phyloP scores from a whole-genome alignment of 208 protist genomes.

The Acanthamoeba triangularis region DNA sequence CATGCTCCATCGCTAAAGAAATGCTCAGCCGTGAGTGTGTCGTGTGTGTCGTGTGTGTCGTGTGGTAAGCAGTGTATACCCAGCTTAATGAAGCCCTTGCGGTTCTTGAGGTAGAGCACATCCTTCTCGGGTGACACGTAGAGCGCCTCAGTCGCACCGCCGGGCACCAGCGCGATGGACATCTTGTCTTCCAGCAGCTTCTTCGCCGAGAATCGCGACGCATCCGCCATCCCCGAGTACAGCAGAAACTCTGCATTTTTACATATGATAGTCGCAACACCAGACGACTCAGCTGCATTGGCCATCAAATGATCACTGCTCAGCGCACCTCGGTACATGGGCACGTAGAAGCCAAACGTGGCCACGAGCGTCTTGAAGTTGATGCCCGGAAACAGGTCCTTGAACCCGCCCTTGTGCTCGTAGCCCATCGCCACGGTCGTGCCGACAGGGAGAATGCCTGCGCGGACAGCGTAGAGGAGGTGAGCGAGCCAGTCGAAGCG shows the following conservation, averaged over 20 bases:
- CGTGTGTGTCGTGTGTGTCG: background rate
- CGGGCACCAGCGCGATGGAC: constrained; percentile 71
- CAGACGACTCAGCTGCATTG: no score
- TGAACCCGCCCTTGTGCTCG: constrained; percentile 23
- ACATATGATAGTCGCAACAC: no score
- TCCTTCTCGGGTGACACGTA: constrained; percentile 58
- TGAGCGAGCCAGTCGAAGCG: no score
- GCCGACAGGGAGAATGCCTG: constrained; percentile 7
- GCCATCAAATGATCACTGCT: no score
- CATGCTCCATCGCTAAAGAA: constrained; percentile 27
- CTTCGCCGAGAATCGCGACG: constrained; percentile 46
- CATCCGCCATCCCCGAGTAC: constrained; percentile 57
- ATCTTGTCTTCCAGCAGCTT: constrained; percentile 40
- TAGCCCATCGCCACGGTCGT: constrained; percentile 35
- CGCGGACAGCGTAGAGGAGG: background rate
- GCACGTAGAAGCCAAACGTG: constrained; percentile 64
- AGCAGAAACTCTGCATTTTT: constrained; percentile 73
- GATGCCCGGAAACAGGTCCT: constrained; percentile 70
- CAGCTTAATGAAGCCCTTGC: constrained; percentile 65
- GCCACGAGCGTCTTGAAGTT: constrained; percentile 41
- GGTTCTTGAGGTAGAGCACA: constrained; percentile 61
- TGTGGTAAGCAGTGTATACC: background rate
- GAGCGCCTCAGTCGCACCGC: constrained; percentile 61
- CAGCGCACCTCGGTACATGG: constrained; percentile 47
- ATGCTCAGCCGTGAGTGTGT: background rate